phyloP scores from a whole-genome alignment of 2,329 filamentous ascomycete species.

The Diplodia sapinea region DNA sequence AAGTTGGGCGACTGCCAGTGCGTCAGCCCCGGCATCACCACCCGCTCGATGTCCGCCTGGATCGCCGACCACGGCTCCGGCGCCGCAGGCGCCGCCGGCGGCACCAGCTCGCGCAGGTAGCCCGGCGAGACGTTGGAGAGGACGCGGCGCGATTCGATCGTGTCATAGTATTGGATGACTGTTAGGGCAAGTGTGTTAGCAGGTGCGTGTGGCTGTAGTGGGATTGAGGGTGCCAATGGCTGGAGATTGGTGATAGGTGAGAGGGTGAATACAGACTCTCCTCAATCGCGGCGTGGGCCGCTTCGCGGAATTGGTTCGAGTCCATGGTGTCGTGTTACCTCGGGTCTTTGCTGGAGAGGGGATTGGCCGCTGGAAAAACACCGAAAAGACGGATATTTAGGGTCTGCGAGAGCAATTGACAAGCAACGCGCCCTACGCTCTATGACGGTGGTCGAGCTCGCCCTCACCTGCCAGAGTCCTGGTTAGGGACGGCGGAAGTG shows the following conservation, averaged over 20 bases:
- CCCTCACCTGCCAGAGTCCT: background rate
- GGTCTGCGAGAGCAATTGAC: background rate
- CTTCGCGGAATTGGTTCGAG: slow-evolving; percentile 74
- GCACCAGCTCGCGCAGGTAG: slow-evolving; percentile 82
- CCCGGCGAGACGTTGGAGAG: slow-evolving; percentile 81
- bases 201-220: background rate
- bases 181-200: slow-evolving; percentile 9
- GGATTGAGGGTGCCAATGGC: background rate
- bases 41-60: slow-evolving; percentile 78
- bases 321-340: slow-evolving; percentile 64
- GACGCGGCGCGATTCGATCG: slow-evolving; percentile 71
- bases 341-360: background rate
- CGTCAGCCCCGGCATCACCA: slow-evolving; percentile 90
- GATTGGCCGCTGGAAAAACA: background rate
- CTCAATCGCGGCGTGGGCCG: slow-evolving; percentile 78
- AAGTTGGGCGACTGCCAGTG: slow-evolving; percentile 96
- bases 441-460: background rate
- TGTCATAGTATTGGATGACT: slow-evolving; percentile 87
- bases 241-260: slow-evolving; percentile 34
- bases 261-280: slow-evolving; percentile 64
- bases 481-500: background rate
- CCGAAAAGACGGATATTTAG: background rate
- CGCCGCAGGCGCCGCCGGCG: slow-evolving; percentile 65
- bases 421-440: background rate
- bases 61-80: slow-evolving; percentile 80